Conservation (phyloP, 2,329 filamentous ascomycete species). For the Fusarium stilboides region DNA sequence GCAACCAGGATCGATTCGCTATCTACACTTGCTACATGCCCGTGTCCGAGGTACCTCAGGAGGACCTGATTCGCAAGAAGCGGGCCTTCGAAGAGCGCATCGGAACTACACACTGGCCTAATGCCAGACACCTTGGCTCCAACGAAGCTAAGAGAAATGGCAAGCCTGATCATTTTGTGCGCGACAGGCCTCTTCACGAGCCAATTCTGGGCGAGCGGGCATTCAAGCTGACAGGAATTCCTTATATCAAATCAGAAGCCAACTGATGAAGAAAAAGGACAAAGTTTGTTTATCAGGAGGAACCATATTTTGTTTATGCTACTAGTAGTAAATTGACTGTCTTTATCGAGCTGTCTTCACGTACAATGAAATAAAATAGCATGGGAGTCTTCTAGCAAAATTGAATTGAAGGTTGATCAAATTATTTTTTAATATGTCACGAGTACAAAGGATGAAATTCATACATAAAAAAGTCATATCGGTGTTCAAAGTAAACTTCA, state of each 20-base stretch:
- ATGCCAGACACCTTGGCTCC: slow-evolving; percentile 45
- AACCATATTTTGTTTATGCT: not conserved
- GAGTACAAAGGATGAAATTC: too few relatives aligned
- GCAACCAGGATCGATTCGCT: slow-evolving; percentile 57
- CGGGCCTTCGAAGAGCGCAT: slow-evolving; percentile 55
- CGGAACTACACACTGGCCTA: slow-evolving; percentile 62
- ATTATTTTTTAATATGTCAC: too few relatives aligned
- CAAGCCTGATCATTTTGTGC: slow-evolving; percentile 39
- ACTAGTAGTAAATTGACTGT: not conserved
- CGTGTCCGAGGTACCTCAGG: slow-evolving; percentile 44
- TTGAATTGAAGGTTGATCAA: too few relatives aligned
- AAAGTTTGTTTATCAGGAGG: too few relatives aligned
- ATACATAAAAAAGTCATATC: too few relatives aligned
- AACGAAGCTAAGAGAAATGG: slow-evolving; percentile 43
- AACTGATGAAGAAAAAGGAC: not conserved
- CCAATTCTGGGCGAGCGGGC: slow-evolving; percentile 36
- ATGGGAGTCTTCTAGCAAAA: too few relatives aligned
- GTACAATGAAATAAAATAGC: too few relatives aligned
- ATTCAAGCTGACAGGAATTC: slow-evolving; percentile 46
- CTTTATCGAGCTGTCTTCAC: not conserved
- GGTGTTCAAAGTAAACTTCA: too few relatives aligned
- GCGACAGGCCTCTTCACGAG: slow-evolving; percentile 37
- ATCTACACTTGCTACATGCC: slow-evolving; percentile 51
- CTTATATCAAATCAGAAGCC: slow-evolving; percentile 35
- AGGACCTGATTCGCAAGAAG: slow-evolving; percentile 60